A percentile compares a stretch with the other conserved stretches of the same genome.
These are phyloP conservation scores for Xylaria curta DNA, from an alignment of 495 filamentous ascomycete genomes.

Conservation along the genomic window DNA sequence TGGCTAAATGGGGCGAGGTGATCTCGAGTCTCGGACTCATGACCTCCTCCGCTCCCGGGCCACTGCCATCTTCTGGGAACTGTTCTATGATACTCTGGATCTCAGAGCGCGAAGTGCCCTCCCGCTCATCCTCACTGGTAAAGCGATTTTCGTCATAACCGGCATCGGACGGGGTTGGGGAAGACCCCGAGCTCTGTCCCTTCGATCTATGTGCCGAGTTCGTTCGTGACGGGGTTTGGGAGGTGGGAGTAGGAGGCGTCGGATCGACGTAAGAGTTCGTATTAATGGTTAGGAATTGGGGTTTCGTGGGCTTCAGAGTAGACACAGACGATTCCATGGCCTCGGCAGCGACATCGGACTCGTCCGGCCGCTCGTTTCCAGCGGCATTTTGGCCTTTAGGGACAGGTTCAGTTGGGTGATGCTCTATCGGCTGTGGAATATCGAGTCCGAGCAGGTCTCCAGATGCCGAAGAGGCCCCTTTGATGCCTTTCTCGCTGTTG, in stretches of 20 bases:
- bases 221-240: constrained; percentile 57
- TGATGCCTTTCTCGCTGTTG: constrained; percentile 27
- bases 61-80: constrained; percentile 71
- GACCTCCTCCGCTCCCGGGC: constrained; percentile 73
- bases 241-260: constrained; percentile 65
- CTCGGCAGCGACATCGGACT: constrained; percentile 39
- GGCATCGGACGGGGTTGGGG: constrained; percentile 62
- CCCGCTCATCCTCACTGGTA: constrained; percentile 61
- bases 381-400: background rate
- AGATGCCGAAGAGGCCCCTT: background rate
- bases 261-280: constrained; percentile 65
- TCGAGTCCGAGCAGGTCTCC: background rate
- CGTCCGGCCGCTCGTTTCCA: constrained; percentile 10
- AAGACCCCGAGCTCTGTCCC: constrained; percentile 48
- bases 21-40: constrained; percentile 82
- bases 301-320: constrained; percentile 56
- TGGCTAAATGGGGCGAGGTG: constrained; percentile 70
- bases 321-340: constrained; percentile 60
- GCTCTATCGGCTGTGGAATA: background rate
- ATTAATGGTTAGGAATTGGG: constrained; percentile 51
- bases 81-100: constrained; percentile 97
- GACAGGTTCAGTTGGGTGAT: background rate
- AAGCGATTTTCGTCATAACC: constrained; percentile 60
- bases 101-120: constrained; percentile 77
- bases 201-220: constrained; percentile 49